Percentiles rank a stretch among this genome's conserved stretches.
Conservation (phyloP, 2,329 filamentous ascomycete species). For the Cladosporium cucumerinum region DNA sequence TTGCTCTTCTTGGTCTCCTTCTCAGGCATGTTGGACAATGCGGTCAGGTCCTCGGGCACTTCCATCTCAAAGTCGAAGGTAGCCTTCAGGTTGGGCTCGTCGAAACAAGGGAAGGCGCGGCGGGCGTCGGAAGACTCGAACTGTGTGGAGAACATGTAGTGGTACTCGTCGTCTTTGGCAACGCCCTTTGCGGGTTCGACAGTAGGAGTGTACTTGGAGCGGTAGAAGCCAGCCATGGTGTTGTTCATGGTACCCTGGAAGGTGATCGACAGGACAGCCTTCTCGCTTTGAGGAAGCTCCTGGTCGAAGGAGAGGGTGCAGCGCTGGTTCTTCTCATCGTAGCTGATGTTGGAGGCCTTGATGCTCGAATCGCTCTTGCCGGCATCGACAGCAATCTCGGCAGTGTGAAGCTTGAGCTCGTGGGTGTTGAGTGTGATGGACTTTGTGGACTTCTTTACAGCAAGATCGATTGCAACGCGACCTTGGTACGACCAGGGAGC, state of each 20-base stretch:
- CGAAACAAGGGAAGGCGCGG: constrained; percentile 94
- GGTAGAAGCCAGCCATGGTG: constrained; percentile 91
- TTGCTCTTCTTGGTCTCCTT: constrained; percentile 68
- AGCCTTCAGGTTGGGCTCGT: constrained; percentile 95
- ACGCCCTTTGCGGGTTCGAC: constrained; percentile 71
- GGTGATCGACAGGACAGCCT: constrained; percentile 64
- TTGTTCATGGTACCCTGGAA: constrained; percentile 86
- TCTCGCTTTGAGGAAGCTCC: constrained; percentile 64
- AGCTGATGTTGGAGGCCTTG: constrained; percentile 66
- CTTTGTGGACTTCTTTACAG: constrained; percentile 67
- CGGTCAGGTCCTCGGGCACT: constrained; percentile 81
- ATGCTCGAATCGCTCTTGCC: constrained; percentile 56
- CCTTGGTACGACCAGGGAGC: constrained; percentile 80
- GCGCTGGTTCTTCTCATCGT: constrained; percentile 81
- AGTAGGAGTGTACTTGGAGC: constrained; percentile 85
- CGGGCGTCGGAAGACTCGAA: constrained; percentile 96
- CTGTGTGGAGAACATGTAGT: constrained; percentile 83
- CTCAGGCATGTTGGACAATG: constrained; percentile 93
- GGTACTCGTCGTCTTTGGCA: constrained; percentile 63
- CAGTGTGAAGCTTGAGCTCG: constrained; percentile 72
- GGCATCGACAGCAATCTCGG: constrained; percentile 59
- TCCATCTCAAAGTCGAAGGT: constrained; percentile 94
- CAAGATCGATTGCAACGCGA: constrained; percentile 73
- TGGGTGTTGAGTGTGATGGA: constrained; percentile 81
- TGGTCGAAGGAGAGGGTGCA: constrained; percentile 73